Evolutionary conservation across 805 yeast species (phyloP), one percentile per base, ranked within the genome.

Genomic region (Komagataella populi): DNA sequence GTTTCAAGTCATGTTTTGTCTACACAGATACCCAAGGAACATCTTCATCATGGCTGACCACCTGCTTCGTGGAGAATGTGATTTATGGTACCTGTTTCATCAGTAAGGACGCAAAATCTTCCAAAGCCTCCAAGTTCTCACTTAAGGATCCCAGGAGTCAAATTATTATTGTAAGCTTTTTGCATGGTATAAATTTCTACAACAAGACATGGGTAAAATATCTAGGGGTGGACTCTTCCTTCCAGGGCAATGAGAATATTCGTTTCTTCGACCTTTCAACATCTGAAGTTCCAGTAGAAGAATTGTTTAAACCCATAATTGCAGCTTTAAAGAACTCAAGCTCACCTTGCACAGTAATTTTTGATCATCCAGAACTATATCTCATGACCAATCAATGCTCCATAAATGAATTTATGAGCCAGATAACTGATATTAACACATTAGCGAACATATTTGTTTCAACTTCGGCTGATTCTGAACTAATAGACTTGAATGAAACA

Each of bases 41-140:
- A 0, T 72, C 78, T 23, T 80, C 90, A 1, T 62, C 77, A 5
- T 84, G 91, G 91, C 66, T 84, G 44, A 59, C 74, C 3, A 72
- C 72, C 51, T 72, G 81, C 1, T 60, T 84, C 20, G 64, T 81
- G 6, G 87, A 83, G 57, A 72, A 70, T 43, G 64, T 70, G 23
- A 55, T 78, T 14, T 57, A 65, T 16, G 84, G 81, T 4, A 72
- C 80, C 12, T 48, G 71, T 66, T 57, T 69, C 63, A 68, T 53
- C 45, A 49, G 56, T 60, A 48, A 72, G 65, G 53, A 36, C 59
- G 55, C 51, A 14, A 17, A 43, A 45, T 6, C 52, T 54, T 4
- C 46, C 30, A 45, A 39, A 44, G 18, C 45, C 55, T 51, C 20
- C 36, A 18, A n/a, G 1, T 18, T 22, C 7, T 45, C 47, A 45